Base-by-base conservation (phyloP, 371 early-diverging fungal species). In the Mortierella sp. region DNA sequence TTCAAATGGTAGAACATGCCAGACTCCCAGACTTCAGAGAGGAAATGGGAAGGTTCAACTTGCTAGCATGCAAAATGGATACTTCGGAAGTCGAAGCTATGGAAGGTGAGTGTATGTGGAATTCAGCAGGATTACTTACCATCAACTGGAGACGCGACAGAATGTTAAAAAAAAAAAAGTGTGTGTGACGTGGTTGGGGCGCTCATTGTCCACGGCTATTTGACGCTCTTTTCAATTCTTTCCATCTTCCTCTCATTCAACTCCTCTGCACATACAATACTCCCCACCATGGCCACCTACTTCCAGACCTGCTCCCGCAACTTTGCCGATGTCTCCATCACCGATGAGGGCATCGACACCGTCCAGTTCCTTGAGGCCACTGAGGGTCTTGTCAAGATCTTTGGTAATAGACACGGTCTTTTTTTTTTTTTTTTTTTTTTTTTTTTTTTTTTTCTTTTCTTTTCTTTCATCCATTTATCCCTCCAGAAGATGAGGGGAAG, bases 341-440 rank as follows among this genome's bases (percentile, higher is more conserved):
- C 82, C 1, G 72, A 81, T 5, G 86, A 90, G 26, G 94, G 92
- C 51, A 92, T 97, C 70, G 87, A 93, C 72, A 92, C 94, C n/a
- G 84, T 71, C 11, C 75, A 91, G 72, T 98, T 96, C 84, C 81
- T 95, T n/a, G 90, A 92, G 74, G 96, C 98, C n/a, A 90, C 95
- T 16, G 92, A 93, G 72, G 92, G 91, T 26, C 84, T 97, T 19
- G 86, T 93, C 58, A 88, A 86, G 66, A 81, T 97, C 66, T 96
- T 97, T 81, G 96, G 95, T 95, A 88, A n/a, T n/a, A 66, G 83
- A 74, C 21, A 56, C 56, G 52, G 63, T 51, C 26, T 48, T 23
- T 48, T 23, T n/a, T 1, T 25, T 30, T 19, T 45, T 30, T 70
- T 50, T 58, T 45, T 21, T 28, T 12, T 46, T 16, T 46, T 57